phyloP scores from a whole-genome alignment of 2,329 filamentous ascomycete genomes.

The Zymoseptoria brevis region DNA sequence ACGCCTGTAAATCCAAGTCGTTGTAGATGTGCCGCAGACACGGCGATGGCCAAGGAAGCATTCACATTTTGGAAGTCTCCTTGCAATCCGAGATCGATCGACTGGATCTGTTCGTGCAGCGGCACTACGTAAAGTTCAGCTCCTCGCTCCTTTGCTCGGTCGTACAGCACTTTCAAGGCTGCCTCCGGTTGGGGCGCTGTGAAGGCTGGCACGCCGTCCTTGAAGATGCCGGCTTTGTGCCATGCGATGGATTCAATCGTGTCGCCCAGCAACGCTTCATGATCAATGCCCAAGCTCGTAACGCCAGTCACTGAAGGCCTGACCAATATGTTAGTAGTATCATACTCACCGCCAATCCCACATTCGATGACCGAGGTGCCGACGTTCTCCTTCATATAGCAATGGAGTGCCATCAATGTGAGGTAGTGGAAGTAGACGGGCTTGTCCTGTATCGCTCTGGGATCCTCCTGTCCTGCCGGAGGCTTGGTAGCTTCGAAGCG shows the following conservation, averaged over 20 bases:
- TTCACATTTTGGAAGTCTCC: slow-evolving; percentile 58
- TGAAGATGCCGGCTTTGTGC: slow-evolving; percentile 89
- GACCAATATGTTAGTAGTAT: slow-evolving; percentile 78
- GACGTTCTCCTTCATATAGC: slow-evolving; percentile 69
- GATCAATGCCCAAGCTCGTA: slow-evolving; percentile 77
- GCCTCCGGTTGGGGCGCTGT: slow-evolving; percentile 50
- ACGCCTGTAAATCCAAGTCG: slow-evolving; percentile 35
- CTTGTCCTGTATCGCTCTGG: slow-evolving; percentile 53
- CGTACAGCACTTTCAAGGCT: slow-evolving; percentile 49
- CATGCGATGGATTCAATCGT: slow-evolving; percentile 78
- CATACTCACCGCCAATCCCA: slow-evolving; percentile 88
- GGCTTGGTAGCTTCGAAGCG: slow-evolving; percentile 48
- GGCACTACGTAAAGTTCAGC: slow-evolving; percentile 43
- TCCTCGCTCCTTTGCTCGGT: slow-evolving; percentile 46
- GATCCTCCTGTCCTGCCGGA: slow-evolving; percentile 41
- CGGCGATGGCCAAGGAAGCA: slow-evolving; percentile 52
- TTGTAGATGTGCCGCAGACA: slow-evolving; percentile 52
- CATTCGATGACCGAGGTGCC: slow-evolving; percentile 79
- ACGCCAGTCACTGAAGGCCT: slow-evolving; percentile 65
- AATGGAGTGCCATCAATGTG: slow-evolving; percentile 79
- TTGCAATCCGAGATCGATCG: slow-evolving; percentile 49
- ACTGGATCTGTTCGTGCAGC: slow-evolving; percentile 40
- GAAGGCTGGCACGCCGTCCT: slow-evolving; percentile 55
- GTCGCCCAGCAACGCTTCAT: slow-evolving; percentile 69
- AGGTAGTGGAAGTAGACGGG: slow-evolving; percentile 90